Evolutionary conservation across 164 flowering plant species (phyloP).

Genomic region (Aristolochia fimbriata): DNA sequence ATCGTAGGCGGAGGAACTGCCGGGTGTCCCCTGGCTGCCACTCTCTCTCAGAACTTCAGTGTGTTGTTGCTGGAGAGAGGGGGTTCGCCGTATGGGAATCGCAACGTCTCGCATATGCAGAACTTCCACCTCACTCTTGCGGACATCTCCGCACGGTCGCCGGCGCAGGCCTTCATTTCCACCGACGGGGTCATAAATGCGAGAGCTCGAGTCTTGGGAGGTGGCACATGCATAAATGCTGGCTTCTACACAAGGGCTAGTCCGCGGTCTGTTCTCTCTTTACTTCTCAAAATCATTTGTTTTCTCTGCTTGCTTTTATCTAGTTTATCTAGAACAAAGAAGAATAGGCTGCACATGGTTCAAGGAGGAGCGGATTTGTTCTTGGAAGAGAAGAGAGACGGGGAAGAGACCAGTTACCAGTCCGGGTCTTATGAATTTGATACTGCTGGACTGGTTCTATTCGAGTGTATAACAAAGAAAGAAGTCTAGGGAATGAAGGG

Average conservation of each 20-base stretch:
- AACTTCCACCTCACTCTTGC: conserved; percentile 74
- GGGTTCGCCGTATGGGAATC: conserved; percentile 58
- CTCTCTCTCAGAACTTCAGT: conserved; percentile 68
- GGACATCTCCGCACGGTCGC: conserved; percentile 56
- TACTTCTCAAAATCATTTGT: too few species aligned
- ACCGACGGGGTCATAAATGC: conserved; percentile 93
- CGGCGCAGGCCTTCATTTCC: conserved; percentile 69
- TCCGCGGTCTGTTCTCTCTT: conserved; percentile 28
- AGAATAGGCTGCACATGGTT: too few species aligned
- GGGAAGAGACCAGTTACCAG: too few species aligned
- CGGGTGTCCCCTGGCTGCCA: conserved; percentile 92
- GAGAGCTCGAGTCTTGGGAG: conserved; percentile 85
- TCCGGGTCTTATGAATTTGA: too few species aligned
- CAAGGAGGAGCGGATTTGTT: too few species aligned
- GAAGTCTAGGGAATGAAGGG: too few species aligned
- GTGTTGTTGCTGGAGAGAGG: conserved; percentile 86
- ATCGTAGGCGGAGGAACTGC: conserved; percentile 96
- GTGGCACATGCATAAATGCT: conserved; percentile 83
- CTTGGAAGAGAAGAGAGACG: too few species aligned
- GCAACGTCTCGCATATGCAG: conserved; percentile 45
- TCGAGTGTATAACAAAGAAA: too few species aligned
- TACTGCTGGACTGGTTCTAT: too few species aligned
- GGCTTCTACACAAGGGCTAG: conserved; percentile 90
- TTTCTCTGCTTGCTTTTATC: too few species aligned
- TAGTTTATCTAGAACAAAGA: too few species aligned